A percentile compares a stretch with the other conserved stretches of the same genome.
These are phyloP conservation scores for Eimeria sp. DNA, from an alignment of 169 alveolate genomes.

Conservation along the genomic window DNA sequence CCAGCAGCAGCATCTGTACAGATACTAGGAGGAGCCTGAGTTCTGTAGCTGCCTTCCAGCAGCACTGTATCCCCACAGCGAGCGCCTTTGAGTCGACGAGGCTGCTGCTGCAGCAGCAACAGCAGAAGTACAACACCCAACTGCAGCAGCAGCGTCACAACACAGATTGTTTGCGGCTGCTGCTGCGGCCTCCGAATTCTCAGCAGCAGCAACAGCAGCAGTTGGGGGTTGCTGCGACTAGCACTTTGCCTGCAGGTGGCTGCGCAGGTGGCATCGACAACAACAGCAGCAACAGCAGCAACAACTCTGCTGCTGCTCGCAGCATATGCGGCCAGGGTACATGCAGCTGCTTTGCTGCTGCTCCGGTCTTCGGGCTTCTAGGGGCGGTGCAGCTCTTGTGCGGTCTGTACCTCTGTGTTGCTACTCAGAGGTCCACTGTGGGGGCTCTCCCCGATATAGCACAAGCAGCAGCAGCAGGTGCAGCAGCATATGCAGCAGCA, in stretches of 20 bases:
- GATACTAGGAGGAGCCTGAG: not conserved
- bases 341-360: conserved; percentile 42
- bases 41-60: not conserved
- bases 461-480: conserved; percentile 35
- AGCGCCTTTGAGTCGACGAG: conserved; percentile 20
- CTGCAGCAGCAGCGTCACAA: conserved; percentile 75
- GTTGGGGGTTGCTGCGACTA: not conserved
- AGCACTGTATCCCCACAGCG: conserved; percentile 39
- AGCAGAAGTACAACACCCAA: not conserved
- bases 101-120: conserved; percentile 59
- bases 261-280: not conserved
- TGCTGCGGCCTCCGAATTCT: conserved; percentile 24
- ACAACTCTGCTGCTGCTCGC: not conserved
- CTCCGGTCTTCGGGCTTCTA: not conserved
- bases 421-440: not conserved
- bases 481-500: conserved; percentile 29
- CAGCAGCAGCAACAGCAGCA: conserved; percentile 71
- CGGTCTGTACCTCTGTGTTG: not conserved
- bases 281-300: conserved; percentile 38
- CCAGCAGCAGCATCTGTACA: not conserved
- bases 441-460: conserved; percentile 50
- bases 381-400: conserved; percentile 40
- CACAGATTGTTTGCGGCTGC: conserved; percentile 14
- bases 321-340: conserved; percentile 8
- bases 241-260: no score